These are phyloP conservation scores for Clonostachys solani DNA, from an alignment of 2,329 filamentous ascomycete genomes.

Conservation along the genomic window DNA sequence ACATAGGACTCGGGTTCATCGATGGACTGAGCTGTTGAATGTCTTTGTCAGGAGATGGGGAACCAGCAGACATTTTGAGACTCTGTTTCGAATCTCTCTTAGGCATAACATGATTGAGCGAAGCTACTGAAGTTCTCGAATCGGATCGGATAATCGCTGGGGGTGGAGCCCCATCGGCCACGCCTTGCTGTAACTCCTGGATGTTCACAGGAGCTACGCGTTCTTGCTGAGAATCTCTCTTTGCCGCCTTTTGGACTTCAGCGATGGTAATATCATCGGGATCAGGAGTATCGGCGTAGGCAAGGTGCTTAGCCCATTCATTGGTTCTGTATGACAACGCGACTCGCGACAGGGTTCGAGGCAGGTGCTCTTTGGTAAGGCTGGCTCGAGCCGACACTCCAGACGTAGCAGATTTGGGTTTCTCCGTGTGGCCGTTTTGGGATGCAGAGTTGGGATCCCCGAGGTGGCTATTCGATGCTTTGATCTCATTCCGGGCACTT, in stretches of 20 bases:
- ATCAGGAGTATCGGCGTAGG: slow-evolving; percentile 69
- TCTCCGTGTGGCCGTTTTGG: slow-evolving; percentile 15
- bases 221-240: slow-evolving; percentile 31
- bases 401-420: slow-evolving; percentile 34
- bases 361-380: slow-evolving; percentile 59
- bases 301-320: slow-evolving; percentile 92
- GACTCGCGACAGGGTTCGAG: slow-evolving; percentile 68
- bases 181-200: slow-evolving; percentile 60
- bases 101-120: neutral
- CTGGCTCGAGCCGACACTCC: slow-evolving; percentile 36
- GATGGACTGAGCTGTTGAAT: neutral
- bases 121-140: slow-evolving; percentile 14
- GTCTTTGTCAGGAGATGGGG: neutral
- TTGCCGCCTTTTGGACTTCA: slow-evolving; percentile 15
- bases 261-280: slow-evolving; percentile 54
- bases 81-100: neutral
- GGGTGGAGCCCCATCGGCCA: slow-evolving; percentile 40
- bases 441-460: neutral
- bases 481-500: no score
- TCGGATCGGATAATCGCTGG: slow-evolving; percentile 18
- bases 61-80: neutral
- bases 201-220: slow-evolving; percentile 57
- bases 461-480: no score
- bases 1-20: neutral
- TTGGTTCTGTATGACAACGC: slow-evolving; percentile 85